phyloP scores from a whole-genome alignment of 2,329 filamentous ascomycete species.

The Neoscytalidium dimidiatum region DNA sequence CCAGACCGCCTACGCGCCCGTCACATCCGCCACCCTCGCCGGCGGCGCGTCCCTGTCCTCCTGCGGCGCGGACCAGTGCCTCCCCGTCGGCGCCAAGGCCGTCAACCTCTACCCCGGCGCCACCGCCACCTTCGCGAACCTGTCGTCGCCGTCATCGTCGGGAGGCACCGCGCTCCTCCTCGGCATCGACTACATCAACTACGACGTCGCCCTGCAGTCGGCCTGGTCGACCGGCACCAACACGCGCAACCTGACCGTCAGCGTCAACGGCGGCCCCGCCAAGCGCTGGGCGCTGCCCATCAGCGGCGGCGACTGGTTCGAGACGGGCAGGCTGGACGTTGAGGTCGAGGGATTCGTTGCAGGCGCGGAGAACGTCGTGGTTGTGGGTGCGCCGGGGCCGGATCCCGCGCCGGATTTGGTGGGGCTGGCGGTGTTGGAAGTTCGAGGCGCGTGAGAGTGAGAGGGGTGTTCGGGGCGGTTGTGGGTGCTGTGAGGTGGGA shows the following conservation, averaged over 20 bases:
- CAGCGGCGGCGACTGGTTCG: conserved; percentile 43
- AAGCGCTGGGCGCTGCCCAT: conserved; percentile 42
- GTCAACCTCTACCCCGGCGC: conserved; percentile 31
- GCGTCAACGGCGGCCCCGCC: conserved; percentile 38
- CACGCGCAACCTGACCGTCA: conserved; percentile 38
- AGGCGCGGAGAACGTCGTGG: conserved; percentile 28
- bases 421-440: conserved; percentile 25
- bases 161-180: conserved; percentile 33
- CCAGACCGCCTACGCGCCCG: conserved; percentile 33
- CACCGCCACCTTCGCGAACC: conserved; percentile 31
- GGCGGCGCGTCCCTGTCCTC: conserved; percentile 31
- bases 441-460: no score
- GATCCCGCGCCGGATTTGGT: conserved; percentile 32
- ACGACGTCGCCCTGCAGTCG: conserved; percentile 41
- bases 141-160: conserved; percentile 33
- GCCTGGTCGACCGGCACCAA: conserved; percentile 37
- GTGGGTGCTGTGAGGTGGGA: background rate
- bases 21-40: conserved; percentile 31
- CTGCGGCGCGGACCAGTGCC: conserved; percentile 33
- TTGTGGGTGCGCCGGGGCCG: conserved; percentile 25
- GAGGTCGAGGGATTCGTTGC: conserved; percentile 31
- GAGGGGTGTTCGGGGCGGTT: no score
- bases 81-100: conserved; percentile 36
- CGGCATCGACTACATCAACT: conserved; percentile 40
- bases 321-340: conserved; percentile 25